Conservation (phyloP, 2,329 filamentous ascomycete species). For the Neonectria sp. region DNA sequence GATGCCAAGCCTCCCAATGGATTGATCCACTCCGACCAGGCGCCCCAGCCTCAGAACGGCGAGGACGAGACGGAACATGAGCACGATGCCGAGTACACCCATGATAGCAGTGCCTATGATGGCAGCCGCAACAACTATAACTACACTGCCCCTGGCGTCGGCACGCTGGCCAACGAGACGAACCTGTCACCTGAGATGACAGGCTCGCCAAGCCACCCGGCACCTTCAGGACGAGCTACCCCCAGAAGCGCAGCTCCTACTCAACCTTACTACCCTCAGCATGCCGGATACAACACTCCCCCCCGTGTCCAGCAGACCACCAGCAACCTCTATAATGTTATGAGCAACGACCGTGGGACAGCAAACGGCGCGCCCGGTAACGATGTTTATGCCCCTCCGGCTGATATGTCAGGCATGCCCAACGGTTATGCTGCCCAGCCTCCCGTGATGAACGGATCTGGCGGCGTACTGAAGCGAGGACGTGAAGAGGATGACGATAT, state of each 20-base stretch:
- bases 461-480: conserved; percentile 60
- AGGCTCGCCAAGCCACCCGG: conserved; percentile 84
- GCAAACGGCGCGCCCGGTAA: conserved; percentile 71
- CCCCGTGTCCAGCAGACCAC: conserved; percentile 79
- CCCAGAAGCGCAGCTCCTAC: conserved; percentile 83
- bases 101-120: conserved; percentile 83
- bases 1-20: conserved; percentile 78
- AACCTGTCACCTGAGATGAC: conserved; percentile 88
- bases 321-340: conserved; percentile 90
- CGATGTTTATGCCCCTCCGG: conserved; percentile 80
- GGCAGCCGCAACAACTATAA: conserved; percentile 81
- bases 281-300: conserved; percentile 82
- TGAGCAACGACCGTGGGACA: conserved; percentile 82
- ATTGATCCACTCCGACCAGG: conserved; percentile 69
- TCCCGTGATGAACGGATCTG: conserved; percentile 75
- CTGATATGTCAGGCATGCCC: conserved; percentile 71
- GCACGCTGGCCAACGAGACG: conserved; percentile 79
- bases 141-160: conserved; percentile 79
- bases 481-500: conserved; percentile 73
- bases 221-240: conserved; percentile 86
- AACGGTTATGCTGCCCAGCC: conserved; percentile 77
- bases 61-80: conserved; percentile 82
- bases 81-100: conserved; percentile 88
- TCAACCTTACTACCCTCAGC: conserved; percentile 80
- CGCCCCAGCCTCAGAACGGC: conserved; percentile 67